Conservation (phyloP, 495 filamentous ascomycete species). For the Penicillium crystallinum region DNA sequence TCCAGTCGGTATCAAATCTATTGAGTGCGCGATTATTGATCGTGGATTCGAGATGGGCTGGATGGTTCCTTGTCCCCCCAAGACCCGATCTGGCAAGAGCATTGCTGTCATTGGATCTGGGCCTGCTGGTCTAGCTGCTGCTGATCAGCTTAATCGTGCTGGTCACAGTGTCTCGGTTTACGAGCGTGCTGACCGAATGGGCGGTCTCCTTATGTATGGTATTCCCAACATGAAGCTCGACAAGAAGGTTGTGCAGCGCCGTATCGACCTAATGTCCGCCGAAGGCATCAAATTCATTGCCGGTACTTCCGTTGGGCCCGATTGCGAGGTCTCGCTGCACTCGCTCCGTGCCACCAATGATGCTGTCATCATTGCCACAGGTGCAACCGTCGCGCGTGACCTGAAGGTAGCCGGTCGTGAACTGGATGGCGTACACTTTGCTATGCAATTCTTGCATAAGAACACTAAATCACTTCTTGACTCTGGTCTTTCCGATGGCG, state of each 20-base stretch:
- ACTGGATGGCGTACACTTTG: slow-evolving; percentile 91
- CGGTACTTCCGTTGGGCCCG: slow-evolving; percentile 71
- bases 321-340: slow-evolving; percentile 59
- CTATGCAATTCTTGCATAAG: slow-evolving; percentile 97
- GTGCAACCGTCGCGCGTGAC: slow-evolving; percentile 93
- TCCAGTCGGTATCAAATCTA: slow-evolving; percentile 97
- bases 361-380: slow-evolving; percentile 93
- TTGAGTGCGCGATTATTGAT: slow-evolving; percentile 99
- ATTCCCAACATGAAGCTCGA: slow-evolving; percentile 99
- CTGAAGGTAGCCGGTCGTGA: slow-evolving; percentile 89
- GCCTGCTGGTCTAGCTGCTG: slow-evolving; percentile 84
- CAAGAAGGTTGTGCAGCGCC: slow-evolving; percentile 95
- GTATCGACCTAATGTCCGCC: slow-evolving; percentile 91
- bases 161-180: slow-evolving; percentile 92
- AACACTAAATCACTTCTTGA: slow-evolving; percentile 99
- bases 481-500: slow-evolving; percentile 76
- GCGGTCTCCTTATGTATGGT: slow-evolving; percentile 96
- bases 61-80: slow-evolving; percentile 85
- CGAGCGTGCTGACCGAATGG: slow-evolving; percentile 88
- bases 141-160: slow-evolving; percentile 93
- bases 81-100: slow-evolving; percentile 81
- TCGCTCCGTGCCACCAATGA: slow-evolving; percentile 74
- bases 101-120: slow-evolving; percentile 93
- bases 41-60: slow-evolving; percentile 99
- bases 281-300: slow-evolving; percentile 87